Evolutionary conservation across 345 rosid species (phyloP), one percentile per base, ranked within the genome.

Genomic region (Heritiera littoralis): DNA sequence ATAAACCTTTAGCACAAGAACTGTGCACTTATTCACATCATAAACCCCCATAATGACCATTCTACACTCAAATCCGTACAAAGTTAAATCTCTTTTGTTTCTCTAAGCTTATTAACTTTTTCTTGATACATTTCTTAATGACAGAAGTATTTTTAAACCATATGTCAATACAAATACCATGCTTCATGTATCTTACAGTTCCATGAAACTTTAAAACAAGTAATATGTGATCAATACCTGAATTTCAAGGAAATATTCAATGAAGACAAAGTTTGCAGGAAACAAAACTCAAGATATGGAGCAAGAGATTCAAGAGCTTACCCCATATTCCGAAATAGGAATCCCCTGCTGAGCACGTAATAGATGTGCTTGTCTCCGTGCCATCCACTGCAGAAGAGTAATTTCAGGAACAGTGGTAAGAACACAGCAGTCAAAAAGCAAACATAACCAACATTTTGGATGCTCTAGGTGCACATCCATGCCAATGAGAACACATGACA

Each of bases 271-370:
- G 9, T 78, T 49, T 20, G 10, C 9, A 46, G 41, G 52, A 76
- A 20, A 52, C 3, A 70, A 32, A 71, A 14, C 70, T 64, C 45
- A 65, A 6, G 52, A 61, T 45, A 20, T 54, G 38, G 30, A 74
- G 85, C 69, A 78, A 79, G 17, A 67, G 79, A 73, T 70, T 78
- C 23, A 79, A 77, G 66, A 86, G 63, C 85, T 83, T 86, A 97
- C 99, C 91, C 98, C 98, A 63, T 87, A 90, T 88, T 97, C 99
- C 80, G 99, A 97, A 69, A 91, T 78, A 30, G 97, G 98, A 85
- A 94, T 93, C 56, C 99, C 98, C 87, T 97, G 98, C 82, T 94
- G 98, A 67, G 97, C 98, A 74, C 97, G 98, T 59, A 93, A 52
- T 20, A 86, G 52, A 32, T 90, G 99, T 13, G 97, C 98, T 61